Base-by-base conservation (phyloP, 495 filamentous ascomycete genomes). In the Neurospora discreta region DNA sequence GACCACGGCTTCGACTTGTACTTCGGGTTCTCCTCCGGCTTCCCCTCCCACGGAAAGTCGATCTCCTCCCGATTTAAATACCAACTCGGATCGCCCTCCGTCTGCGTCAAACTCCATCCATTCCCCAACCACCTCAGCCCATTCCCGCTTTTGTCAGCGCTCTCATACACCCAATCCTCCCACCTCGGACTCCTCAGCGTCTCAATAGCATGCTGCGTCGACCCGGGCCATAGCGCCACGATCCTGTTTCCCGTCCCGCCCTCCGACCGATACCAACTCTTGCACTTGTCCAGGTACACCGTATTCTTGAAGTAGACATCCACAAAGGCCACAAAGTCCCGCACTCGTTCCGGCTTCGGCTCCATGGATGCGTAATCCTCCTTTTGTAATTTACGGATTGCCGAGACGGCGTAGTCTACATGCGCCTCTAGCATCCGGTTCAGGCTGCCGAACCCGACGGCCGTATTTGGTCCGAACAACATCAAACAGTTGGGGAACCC, bases 401-500 rank as follows among this genome's bases (percentile, higher is more conserved):
- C 82, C 73, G 88, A 87, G 18, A 88, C 83, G 58, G 89, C 82
- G 74, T 91, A 93, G 4, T 89, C 89, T 39, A 87, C 81, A 73
- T 88, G 82, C 39, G 85, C 86, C 70, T 90, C 87, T 40, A 91
- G 81, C 39, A 87, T 85, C 43, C 82, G 77, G 9, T 84, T 84
- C 38, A 91, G 75, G 23, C 83, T 85, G 1, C 88, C 88, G 58
- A 85, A 85, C 4, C 88, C 87, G 70, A 88, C 83, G 15, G 84
- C 83, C 65, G 78, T 81, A 74, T 90, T 90, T 3, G 89, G 88
- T 0, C 89, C 89, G 39, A 86, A 82, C 76, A 90, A 83, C 75
- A 84, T 89, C 74, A 91, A 84, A 58, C 87, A 83, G 77, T 92
- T 93, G 10, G 91, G 91, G 74, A 92, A 92, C 1, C 81, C 82